Conservation (phyloP, 257 asterid genomes). For the Ilex asprella region DNA sequence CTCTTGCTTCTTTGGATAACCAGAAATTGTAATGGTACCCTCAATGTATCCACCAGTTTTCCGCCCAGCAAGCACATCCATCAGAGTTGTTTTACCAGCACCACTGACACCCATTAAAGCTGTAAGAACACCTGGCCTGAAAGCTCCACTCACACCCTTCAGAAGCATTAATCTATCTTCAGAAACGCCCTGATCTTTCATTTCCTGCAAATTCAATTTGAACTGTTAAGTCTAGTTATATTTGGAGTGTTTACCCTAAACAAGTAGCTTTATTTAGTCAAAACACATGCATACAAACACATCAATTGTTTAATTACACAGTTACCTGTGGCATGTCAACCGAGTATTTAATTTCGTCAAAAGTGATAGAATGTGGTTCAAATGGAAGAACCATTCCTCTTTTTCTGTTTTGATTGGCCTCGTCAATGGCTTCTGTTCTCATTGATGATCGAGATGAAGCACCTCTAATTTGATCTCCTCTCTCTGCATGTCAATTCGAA, state of each 20-base stretch:
- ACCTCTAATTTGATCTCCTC: background rate
- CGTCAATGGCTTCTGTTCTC: background rate
- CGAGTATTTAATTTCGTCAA: constrained; percentile 58
- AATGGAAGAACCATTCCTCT: constrained; percentile 90
- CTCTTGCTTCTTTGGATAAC: constrained; percentile 62
- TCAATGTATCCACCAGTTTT: constrained; percentile 81
- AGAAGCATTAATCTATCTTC: constrained; percentile 49
- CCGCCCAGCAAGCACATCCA: constrained; percentile 77
- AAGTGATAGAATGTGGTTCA: constrained; percentile 80
- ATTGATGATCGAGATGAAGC: background rate
- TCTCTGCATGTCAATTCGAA: background rate
- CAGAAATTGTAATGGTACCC: constrained; percentile 57
- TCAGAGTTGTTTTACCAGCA: constrained; percentile 77
- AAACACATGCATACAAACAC: background rate
- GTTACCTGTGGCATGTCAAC: constrained; percentile 88
- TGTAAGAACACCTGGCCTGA: constrained; percentile 78
- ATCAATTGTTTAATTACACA: background rate
- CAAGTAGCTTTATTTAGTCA: too few species aligned
- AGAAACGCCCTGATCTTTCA: constrained; percentile 51
- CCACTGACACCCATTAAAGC: constrained; percentile 90
- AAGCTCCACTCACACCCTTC: constrained; percentile 69
- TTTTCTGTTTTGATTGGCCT: constrained; percentile 20
- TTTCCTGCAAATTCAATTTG: constrained; percentile 36
- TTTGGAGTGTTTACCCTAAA: too few species aligned
- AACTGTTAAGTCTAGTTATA: background rate